Evolutionary conservation across 495 filamentous ascomycete species (phyloP), one percentile per base, ranked within the genome.

Genomic region (Mytilinidion resinicola): DNA sequence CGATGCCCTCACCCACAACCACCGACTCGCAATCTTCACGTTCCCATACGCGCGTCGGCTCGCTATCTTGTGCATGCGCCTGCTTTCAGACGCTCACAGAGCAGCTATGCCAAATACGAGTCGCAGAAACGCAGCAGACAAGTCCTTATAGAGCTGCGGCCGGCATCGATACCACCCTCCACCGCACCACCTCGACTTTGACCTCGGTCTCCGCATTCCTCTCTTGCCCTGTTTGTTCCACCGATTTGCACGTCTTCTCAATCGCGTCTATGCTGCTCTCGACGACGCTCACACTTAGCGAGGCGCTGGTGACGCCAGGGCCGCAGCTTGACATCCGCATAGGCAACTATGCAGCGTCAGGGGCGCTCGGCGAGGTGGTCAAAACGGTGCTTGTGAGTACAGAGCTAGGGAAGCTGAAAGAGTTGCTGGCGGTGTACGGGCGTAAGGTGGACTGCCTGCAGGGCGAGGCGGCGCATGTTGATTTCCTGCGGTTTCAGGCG

Each of bases 51-150:
- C 46, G 46, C 7, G 33, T 49, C 19, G 21, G 46, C 21, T 49
- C 46, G 12, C 33, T 49, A 3, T 49, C 46, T 17, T 30, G n/a
- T n/a, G n/a, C n/a, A n/a, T 48, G 46, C 46, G 33, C 21, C 14
- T 49, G 46, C 17, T 49, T 49, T 14, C 46, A 49, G 46, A 49
- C 46, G 6, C 21, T 49, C 7, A 49, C 46, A 9, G 46, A 49
- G 19, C 46, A 49, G 46, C 46, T 49, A 19, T 49, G 46, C 46
- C 46, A 49, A 25, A 19, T 49, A 25, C 15, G 46, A 25, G 46
- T 17, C 14, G 46, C 33, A 14, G 46, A 30, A 49, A 7, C 21
- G 21, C 8, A 25, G 8, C 46, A 49, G 14, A 30, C 25, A 30
- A 30, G 25, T 6, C 25, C 25, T 30, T 49, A 49, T 30, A 14